These are phyloP conservation scores for Leucoagaricus sp. DNA, from an alignment of 1,284 basidiomycete genomes.

Conservation along the genomic window DNA sequence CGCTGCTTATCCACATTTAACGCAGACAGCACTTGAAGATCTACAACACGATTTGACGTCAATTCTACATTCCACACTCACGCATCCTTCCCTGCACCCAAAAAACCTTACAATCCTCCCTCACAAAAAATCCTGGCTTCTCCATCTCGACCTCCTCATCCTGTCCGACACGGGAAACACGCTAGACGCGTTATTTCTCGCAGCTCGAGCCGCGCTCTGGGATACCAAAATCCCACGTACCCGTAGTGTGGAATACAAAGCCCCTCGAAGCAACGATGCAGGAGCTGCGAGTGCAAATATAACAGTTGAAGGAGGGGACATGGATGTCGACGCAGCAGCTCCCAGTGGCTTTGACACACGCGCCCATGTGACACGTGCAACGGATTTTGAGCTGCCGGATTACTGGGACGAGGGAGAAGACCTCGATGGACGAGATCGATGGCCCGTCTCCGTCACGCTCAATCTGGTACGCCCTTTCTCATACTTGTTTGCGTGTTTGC, in stretches of 20 bases:
- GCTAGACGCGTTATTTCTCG: conserved; percentile 76
- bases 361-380: conserved; percentile 41
- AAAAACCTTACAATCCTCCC: conserved; percentile 63
- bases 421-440: conserved; percentile 55
- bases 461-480: conserved; percentile 57
- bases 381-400: conserved; percentile 81
- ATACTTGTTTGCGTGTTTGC: conserved; percentile 1
- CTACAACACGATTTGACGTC: conserved; percentile 68
- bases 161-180: conserved; percentile 73
- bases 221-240: conserved; percentile 80
- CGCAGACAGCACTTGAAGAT: conserved; percentile 64
- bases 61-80: conserved; percentile 57
- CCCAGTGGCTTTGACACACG: conserved; percentile 55
- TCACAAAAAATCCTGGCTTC: conserved; percentile 65
- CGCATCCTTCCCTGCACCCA: conserved; percentile 63
- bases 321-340: conserved; percentile 49
- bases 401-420: conserved; percentile 82
- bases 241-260: conserved; percentile 60
- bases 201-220: conserved; percentile 73
- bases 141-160: conserved; percentile 69
- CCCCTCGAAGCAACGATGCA: conserved; percentile 8
- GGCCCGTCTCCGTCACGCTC: conserved; percentile 77
- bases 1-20: conserved; percentile 71
- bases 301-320: conserved; percentile 32
- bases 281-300: conserved; percentile 15